Conservation (phyloP, 768 basidiomycete species). For the Leucosporidium yakuticum region DNA sequence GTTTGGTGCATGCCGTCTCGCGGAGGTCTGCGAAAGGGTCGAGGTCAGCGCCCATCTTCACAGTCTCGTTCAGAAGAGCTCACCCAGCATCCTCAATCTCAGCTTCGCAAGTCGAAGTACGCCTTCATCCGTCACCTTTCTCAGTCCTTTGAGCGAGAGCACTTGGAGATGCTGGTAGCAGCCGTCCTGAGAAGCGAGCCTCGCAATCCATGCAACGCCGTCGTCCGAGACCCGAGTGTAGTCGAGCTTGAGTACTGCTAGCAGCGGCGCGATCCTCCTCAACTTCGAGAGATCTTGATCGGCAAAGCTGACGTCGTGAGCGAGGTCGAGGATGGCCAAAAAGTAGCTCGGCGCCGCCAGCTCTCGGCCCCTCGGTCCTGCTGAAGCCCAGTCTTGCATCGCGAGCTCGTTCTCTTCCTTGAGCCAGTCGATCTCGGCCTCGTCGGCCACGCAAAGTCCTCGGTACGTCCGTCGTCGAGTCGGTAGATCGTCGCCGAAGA, state of each 20-base stretch:
- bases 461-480: constrained; percentile 12
- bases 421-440: constrained; percentile 8
- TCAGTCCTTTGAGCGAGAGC: constrained; percentile 1
- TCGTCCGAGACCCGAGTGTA: constrained; percentile 12
- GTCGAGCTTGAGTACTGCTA: constrained; percentile 26
- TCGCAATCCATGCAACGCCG: constrained; percentile 16
- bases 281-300: constrained; percentile 23
- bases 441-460: constrained; percentile 15
- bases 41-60: too few relatives aligned
- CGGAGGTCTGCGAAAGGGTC: too few relatives aligned
- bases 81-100: too few relatives aligned
- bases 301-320: constrained; percentile 6
- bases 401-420: constrained; percentile 14
- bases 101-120: too few relatives aligned
- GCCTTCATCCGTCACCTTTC: constrained; percentile 2
- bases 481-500: background rate
- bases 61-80: too few relatives aligned
- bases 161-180: constrained; percentile 13
- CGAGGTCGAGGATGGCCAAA: constrained; percentile 29
- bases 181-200: background rate
- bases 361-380: background rate
- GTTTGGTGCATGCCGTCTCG: too few relatives aligned
- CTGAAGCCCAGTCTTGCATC: background rate
- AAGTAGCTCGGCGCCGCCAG: constrained; percentile 17
- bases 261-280: constrained; percentile 7